Evolutionary conservation across 192 early-diverging fungal genomes (phyloP).

Genomic region (Umbelopsis ramanniana): DNA sequence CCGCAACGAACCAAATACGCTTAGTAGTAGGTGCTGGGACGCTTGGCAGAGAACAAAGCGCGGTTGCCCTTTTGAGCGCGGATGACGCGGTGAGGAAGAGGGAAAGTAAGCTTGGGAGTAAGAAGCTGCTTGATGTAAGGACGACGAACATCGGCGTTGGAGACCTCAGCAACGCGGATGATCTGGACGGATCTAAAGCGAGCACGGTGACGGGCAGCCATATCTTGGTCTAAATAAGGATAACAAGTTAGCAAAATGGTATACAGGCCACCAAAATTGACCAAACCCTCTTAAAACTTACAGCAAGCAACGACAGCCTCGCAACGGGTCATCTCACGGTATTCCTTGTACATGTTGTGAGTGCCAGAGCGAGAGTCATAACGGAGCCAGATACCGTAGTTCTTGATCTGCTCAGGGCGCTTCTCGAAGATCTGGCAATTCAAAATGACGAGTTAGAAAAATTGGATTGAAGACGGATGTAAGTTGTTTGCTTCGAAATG

Average conservation of each 20-base stretch:
- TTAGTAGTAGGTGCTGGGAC: slow-evolving; percentile 93
- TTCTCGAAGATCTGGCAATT: slow-evolving; percentile 83
- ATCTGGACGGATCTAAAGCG: slow-evolving; percentile 97
- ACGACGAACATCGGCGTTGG: slow-evolving; percentile 87
- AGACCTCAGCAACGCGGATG: slow-evolving; percentile 94
- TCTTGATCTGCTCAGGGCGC: slow-evolving; percentile 89
- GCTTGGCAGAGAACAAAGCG: slow-evolving; percentile 86
- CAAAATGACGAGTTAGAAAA: too few species aligned
- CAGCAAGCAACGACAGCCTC: slow-evolving; percentile 71
- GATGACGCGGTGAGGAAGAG: slow-evolving; percentile 94
- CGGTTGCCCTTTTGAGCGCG: slow-evolving; percentile 84
- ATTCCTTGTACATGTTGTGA: slow-evolving; percentile 99
- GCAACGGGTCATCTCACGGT: slow-evolving; percentile 91
- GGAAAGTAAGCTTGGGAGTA: slow-evolving; percentile 90
- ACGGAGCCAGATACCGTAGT: slow-evolving; percentile 99
- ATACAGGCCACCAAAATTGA: background rate
- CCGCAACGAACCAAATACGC: slow-evolving; percentile 12
- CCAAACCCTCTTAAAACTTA: slow-evolving; percentile 25
- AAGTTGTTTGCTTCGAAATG: slow-evolving; percentile 50
- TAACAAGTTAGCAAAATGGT: background rate
- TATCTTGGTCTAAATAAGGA: slow-evolving; percentile 78
- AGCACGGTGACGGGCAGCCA: slow-evolving; percentile 98
- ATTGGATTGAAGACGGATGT: too few species aligned
- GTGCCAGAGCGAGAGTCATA: slow-evolving; percentile 99
- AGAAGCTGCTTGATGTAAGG: slow-evolving; percentile 97